A percentile compares a stretch with the other conserved stretches of the same genome.
These are phyloP conservation scores for Neopestalotiopsis sp. DNA, from an alignment of 2,329 filamentous ascomycete species.

Conservation along the genomic window DNA sequence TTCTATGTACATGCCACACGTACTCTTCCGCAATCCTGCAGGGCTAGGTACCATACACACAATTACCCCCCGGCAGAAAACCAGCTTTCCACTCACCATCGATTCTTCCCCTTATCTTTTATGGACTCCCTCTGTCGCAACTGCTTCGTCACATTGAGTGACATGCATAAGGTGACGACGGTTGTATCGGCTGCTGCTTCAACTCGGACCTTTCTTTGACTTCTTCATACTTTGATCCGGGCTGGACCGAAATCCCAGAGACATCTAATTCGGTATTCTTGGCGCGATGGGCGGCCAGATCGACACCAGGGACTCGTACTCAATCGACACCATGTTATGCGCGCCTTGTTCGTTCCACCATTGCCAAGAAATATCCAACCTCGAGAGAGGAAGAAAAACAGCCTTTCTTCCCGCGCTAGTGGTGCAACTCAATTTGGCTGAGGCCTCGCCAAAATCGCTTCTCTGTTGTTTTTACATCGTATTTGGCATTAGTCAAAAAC, in stretches of 20 bases:
- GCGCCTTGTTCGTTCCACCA: neutral
- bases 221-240: neutral
- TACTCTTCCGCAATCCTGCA: neutral
- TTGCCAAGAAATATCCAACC: neutral
- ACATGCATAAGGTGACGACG: neutral
- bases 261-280: neutral
- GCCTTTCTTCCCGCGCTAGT: neutral
- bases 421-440: neutral
- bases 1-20: neutral
- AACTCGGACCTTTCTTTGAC: neutral
- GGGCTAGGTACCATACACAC: neutral
- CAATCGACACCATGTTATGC: neutral
- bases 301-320: neutral
- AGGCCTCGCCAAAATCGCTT: neutral
- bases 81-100: neutral
- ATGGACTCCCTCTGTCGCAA: neutral
- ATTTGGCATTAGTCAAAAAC: neutral
- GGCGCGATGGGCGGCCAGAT: neutral
- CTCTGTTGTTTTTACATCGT: neutral
- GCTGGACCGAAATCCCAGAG: neutral
- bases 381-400: neutral
- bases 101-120: neutral
- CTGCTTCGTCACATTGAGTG: neutral
- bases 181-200: neutral
- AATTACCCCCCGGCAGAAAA: neutral